Conservation (phyloP, 345 rosid genomes). For the Erysimum cheiranthoides region DNA sequence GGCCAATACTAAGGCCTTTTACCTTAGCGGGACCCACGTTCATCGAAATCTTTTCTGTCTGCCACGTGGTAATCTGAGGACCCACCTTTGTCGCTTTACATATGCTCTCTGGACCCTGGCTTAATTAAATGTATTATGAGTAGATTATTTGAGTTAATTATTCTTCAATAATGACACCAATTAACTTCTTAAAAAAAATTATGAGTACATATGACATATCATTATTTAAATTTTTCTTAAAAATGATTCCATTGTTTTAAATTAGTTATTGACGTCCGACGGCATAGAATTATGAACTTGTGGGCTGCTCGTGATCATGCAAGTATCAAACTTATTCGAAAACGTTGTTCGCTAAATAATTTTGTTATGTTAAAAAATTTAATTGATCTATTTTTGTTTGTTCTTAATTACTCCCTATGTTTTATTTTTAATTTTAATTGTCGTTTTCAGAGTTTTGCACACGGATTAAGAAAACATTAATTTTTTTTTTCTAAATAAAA, state of each 20-base stretch:
- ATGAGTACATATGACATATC: neutral
- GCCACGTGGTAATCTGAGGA: constrained; percentile 42
- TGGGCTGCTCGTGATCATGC: constrained; percentile 25
- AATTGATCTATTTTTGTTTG: too few species aligned
- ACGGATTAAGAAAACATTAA: too few species aligned
- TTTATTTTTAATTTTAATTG: too few species aligned
- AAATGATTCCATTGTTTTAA: constrained; percentile 17
- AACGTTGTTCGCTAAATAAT: neutral
- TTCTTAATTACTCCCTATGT: too few species aligned
- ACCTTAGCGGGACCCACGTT: constrained; percentile 34
- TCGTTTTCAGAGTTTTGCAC: too few species aligned
- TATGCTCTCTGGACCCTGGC: constrained; percentile 36
- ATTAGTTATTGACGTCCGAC: constrained; percentile 9
- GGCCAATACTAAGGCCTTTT: constrained; percentile 40
- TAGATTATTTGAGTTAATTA: constrained; percentile 33
- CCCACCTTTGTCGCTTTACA: constrained; percentile 39
- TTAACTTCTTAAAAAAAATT: constrained; percentile 39
- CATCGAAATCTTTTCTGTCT: constrained; percentile 40
- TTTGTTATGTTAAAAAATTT: too few species aligned
- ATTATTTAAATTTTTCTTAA: neutral
- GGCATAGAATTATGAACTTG: constrained; percentile 16
- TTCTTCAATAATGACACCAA: constrained; percentile 41
- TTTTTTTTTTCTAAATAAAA: too few species aligned
- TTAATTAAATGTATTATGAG: constrained; percentile 13
- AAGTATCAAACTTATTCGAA: neutral